Conservation (phyloP, 805 yeast genomes). For the Saccharomycopsis selenospora region DNA sequence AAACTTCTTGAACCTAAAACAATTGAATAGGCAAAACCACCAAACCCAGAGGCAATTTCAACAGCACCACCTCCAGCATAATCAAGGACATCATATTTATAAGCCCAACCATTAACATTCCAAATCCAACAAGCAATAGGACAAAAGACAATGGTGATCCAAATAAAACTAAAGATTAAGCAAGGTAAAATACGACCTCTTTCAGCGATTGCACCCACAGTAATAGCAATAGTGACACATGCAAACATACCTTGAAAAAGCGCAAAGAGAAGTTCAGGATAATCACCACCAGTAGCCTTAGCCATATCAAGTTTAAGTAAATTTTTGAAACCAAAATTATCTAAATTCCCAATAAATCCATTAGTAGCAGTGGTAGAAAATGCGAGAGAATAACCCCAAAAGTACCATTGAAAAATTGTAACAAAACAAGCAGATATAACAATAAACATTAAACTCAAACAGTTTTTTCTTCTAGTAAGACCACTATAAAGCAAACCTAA, state of each 20-base stretch:
- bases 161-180: constrained; percentile 70
- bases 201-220: constrained; percentile 90
- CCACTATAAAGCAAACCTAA: constrained; percentile 90
- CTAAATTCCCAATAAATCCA: constrained; percentile 81
- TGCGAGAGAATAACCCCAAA: constrained; percentile 96
- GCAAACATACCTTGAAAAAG: constrained; percentile 86
- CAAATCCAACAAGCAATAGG: constrained; percentile 96
- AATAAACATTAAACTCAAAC: constrained; percentile 77
- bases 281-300: constrained; percentile 30
- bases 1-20: constrained; percentile 71
- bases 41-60: constrained; percentile 84
- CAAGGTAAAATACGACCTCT: constrained; percentile 85
- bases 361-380: constrained; percentile 75
- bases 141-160: constrained; percentile 90
- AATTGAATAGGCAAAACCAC: constrained; percentile 80
- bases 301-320: constrained; percentile 40
- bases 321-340: constrained; percentile 73
- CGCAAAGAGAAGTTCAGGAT: constrained; percentile 82
- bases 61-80: constrained; percentile 99
- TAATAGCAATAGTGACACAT: constrained; percentile 85
- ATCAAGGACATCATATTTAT: constrained; percentile 84
- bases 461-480: constrained; percentile 82
- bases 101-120: constrained; percentile 93
- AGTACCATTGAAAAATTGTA: constrained; percentile 87
- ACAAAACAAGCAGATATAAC: constrained; percentile 66